These are phyloP conservation scores for Arthrobotrys entomopaga DNA, from an alignment of 2,329 filamentous ascomycete genomes.

Conservation along the genomic window DNA sequence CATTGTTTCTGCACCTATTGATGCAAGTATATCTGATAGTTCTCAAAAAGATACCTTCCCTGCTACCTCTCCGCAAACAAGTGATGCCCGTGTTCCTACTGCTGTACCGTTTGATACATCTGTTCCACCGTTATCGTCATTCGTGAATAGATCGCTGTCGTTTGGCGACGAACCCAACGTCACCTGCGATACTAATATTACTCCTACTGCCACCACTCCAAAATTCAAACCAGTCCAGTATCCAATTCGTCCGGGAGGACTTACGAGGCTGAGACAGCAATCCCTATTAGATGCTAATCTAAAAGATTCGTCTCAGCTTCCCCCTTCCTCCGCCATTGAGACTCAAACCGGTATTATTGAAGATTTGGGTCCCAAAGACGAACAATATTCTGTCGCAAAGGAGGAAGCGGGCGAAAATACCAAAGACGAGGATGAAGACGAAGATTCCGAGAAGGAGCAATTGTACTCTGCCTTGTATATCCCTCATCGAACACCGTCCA, in stretches of 20 bases:
- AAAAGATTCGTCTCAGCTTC: conserved; percentile 40
- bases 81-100: conserved; percentile 52
- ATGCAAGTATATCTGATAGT: conserved; percentile 55
- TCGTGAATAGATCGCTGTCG: conserved; percentile 49
- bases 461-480: conserved; percentile 87
- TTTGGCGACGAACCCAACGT: conserved; percentile 50
- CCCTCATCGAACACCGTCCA: conserved; percentile 72
- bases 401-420: conserved; percentile 44
- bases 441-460: conserved; percentile 76
- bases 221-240: conserved; percentile 34
- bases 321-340: conserved; percentile 20
- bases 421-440: conserved; percentile 59
- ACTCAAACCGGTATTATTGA: conserved; percentile 3
- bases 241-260: conserved; percentile 46
- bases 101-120: conserved; percentile 52
- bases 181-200: conserved; percentile 20
- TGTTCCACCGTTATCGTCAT: conserved; percentile 43
- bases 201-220: conserved; percentile 3
- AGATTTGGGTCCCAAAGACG: conserved; percentile 32
- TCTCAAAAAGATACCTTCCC: conserved; percentile 55
- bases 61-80: conserved; percentile 42
- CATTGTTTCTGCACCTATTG: conserved; percentile 53
- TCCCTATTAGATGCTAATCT: conserved; percentile 51
- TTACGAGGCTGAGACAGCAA: conserved; percentile 45
- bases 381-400: conserved; percentile 8